Evolutionary conservation across 139 green algal species (phyloP), one percentile per base, ranked within the genome.

Genomic region (Tetratostichococcus sp.): DNA sequence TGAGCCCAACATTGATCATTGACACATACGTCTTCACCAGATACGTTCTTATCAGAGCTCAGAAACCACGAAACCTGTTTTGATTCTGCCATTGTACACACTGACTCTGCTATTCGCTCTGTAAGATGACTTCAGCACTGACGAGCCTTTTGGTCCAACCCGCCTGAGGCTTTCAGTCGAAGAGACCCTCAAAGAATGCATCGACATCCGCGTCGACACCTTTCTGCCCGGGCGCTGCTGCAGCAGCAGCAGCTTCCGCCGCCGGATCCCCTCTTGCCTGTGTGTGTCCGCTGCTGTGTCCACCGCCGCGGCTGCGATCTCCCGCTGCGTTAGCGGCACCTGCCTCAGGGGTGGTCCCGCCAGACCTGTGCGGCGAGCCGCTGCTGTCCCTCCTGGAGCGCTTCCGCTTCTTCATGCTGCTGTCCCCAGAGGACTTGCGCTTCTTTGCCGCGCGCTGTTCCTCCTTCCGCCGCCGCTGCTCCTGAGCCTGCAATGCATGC

Each of bases 381-480:
- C 50, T 26, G 8, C 39, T 8, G 39, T 50, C 39, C 39, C 8
- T 22, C 50, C 19, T 62, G 50, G 11, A 2, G 50, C 50, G 50
- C 50, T 62, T 62, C 17, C 50, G 50, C 50, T 25, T 28, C 50
- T 62, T 62, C 14, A 8, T 50, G 50, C 50, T 62, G 50, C 17
- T 62, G 2, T 17, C 19, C 2, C 19, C 50, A n/a, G 2, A 8
- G 4, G 50, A 62, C 22, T 34, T 4, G 26, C 62, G 62, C 62
- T 68, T 34, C 62, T 68, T 68, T 16, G 28, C 62, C 8, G 62
- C 42, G 4, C 62, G 59, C 70, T 77, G 26, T 31, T n/a, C 2
- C 33, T 58, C 25, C 70, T 73, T 72, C 33, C 39, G 39, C 67
- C 65, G 42, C 33, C 23, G 67, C 59, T 35, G 32, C 62, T 67